phyloP scores from a whole-genome alignment of 129 eudicot genomes.

The Calendula officinalis region DNA sequence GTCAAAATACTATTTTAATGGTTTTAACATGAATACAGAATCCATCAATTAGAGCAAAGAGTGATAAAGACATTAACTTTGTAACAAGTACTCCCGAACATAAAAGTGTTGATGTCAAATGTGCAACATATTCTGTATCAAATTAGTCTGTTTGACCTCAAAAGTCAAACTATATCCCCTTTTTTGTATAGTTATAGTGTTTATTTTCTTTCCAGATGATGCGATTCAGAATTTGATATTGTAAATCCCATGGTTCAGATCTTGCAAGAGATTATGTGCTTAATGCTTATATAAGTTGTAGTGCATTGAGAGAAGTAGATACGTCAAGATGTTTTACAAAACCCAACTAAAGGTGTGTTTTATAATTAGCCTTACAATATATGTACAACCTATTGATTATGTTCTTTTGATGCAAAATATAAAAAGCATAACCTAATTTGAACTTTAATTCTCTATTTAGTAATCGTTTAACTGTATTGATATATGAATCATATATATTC shows the following conservation, averaged over 20 bases:
- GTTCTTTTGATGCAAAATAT: too few relatives aligned
- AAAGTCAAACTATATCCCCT: conserved; percentile 6
- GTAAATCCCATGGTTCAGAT: conserved; percentile 97
- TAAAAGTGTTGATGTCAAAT: background rate
- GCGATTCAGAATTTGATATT: conserved; percentile 65
- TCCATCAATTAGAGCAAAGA: background rate
- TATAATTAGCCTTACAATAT: background rate
- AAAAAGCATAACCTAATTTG: too few relatives aligned
- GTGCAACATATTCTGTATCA: conserved; percentile 5
- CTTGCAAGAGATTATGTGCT: conserved; percentile 84
- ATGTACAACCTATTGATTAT: too few relatives aligned
- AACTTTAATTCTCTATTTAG: too few relatives aligned
- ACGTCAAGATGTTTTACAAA: conserved; percentile 59
- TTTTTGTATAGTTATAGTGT: background rate
- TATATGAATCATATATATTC: conserved; percentile 7
- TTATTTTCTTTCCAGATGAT: conserved; percentile 41
- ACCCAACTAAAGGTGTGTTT: conserved; percentile 48
- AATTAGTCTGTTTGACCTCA: conserved; percentile 17
- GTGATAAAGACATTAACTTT: background rate
- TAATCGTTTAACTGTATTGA: too few relatives aligned
- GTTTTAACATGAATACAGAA: background rate
- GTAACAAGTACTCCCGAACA: background rate
- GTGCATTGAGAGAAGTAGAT: conserved; percentile 77
- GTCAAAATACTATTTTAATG: background rate
- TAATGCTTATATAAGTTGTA: conserved; percentile 78